Conservation (phyloP, 1,284 basidiomycete genomes). For the Trametes hirsuta region DNA sequence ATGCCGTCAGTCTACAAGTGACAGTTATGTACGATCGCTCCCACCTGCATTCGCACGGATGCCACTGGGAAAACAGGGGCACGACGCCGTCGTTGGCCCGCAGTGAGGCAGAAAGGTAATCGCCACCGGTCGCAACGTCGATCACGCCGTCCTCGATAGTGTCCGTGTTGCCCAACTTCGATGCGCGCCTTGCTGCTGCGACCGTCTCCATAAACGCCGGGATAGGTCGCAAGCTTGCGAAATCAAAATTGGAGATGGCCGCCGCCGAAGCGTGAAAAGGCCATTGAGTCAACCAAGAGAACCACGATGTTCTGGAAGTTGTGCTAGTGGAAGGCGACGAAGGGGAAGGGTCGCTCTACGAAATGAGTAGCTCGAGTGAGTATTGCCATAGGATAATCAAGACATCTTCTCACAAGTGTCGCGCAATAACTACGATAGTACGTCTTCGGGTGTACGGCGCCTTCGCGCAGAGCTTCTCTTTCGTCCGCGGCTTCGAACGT, state of each 20-base stretch:
- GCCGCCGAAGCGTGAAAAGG: slow-evolving; percentile 33
- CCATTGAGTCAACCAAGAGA: slow-evolving; percentile 16
- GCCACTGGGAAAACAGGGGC: slow-evolving; percentile 57
- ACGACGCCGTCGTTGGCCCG: slow-evolving; percentile 53
- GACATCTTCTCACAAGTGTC: slow-evolving; percentile 37
- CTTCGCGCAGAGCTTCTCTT: slow-evolving; percentile 46
- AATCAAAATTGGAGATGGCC: slow-evolving; percentile 41
- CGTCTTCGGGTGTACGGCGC: slow-evolving; percentile 39
- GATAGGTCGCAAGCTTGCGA: slow-evolving; percentile 37
- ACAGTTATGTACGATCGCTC: not conserved
- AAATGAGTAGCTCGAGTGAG: not conserved
- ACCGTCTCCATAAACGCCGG: slow-evolving; percentile 37
- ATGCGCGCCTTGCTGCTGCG: slow-evolving; percentile 2
- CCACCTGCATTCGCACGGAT: slow-evolving; percentile 50
- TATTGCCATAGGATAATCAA: too few species aligned
- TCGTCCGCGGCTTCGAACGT: slow-evolving; percentile 51
- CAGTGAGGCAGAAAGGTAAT: slow-evolving; percentile 10
- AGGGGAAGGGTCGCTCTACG: too few species aligned
- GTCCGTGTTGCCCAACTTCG: not conserved
- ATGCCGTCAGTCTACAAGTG: not conserved
- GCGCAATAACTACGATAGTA: slow-evolving; percentile 50
- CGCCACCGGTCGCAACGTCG: slow-evolving; percentile 4
- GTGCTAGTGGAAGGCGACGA: not conserved
- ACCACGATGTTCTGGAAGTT: not conserved
- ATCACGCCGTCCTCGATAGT: slow-evolving; percentile 13